Base-by-base conservation (phyloP, 768 basidiomycete species). In the Scleroderma citrinum region DNA sequence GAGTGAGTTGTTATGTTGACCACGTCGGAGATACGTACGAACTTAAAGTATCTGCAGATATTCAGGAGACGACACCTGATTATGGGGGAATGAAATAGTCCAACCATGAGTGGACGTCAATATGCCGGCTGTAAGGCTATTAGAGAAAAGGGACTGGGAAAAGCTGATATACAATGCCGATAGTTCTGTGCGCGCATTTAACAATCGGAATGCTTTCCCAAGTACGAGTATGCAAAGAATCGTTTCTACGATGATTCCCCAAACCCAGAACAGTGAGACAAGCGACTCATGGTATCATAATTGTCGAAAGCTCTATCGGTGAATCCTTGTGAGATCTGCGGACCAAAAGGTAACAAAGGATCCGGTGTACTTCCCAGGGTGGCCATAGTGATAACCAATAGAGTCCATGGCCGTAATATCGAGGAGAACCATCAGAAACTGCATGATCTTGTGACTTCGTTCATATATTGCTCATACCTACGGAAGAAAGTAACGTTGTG, bases 201-300 rank as follows among this genome's bases (percentile, higher is more conserved):
- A 23, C 23, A 26, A 24, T 4, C 43, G 35, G 45, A 58, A 46
- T 3, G 59, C 55, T 36, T 58, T 56, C 38, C 52, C 51, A 7
- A 56, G 42, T n/a, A 63, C 62, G n/a, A 63, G 49, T 11, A 23
- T 37, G 19, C 52, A 61, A 36, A 61, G 51, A 26, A 63, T 51
- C 2, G 62, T 59, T 31, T 63, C 62, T 2, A 56, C 51, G 20
- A 61, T 39, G 5, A 63, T 44, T 3, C 51, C 58, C 32, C 60
- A 60, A 5, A 56, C 50, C 58, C 60, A 63, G 47, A 63, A 60
- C 2, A 60, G 46, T 2, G 60, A 53, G 1, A 60, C 55, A 34
- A 59, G 29, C 0, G 49, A 44, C 62, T 1, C 44, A 56, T 16
- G 56, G 40, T 3, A 59, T 56, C 1, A 59, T 58, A n/a, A 54